Percentiles rank a stretch among this genome's conserved stretches.
These are phyloP conservation scores for Alloteropsis angusta DNA, from an alignment of 202 grass and related monocot species.

Conservation along the genomic window DNA sequence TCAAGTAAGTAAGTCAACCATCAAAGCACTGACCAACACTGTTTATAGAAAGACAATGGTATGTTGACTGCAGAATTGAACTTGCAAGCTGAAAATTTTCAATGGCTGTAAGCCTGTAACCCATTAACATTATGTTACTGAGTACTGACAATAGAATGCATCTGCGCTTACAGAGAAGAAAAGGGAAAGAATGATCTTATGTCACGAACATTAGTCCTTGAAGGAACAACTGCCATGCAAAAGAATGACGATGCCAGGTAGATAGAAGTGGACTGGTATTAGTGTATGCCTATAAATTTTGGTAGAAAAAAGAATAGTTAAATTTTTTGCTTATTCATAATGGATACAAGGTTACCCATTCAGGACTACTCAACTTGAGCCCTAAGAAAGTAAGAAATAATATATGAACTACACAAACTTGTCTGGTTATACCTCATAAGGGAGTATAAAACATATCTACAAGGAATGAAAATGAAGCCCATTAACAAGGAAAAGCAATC, in stretches of 20 bases:
- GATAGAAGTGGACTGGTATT: neutral
- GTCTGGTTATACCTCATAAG: neutral
- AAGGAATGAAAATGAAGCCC: neutral
- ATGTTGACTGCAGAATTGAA: conserved; percentile 3
- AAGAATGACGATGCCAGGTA: neutral
- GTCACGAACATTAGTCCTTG: neutral
- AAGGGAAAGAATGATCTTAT: neutral
- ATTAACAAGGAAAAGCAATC: neutral
- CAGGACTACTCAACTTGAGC: neutral
- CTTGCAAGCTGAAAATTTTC: neutral
- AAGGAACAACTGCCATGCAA: neutral
- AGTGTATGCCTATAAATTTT: neutral
- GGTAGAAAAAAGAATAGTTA: neutral
- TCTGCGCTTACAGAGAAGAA: neutral
- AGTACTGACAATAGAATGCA: conserved; percentile 13
- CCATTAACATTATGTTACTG: neutral
- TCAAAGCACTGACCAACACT: conserved; percentile 2
- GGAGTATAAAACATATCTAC: neutral
- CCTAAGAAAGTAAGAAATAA: conserved; percentile 9
- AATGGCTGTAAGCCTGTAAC: neutral
- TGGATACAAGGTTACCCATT: neutral
- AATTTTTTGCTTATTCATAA: conserved; percentile 1
- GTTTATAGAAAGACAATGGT: neutral
- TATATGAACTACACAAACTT: neutral
- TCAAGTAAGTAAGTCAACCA: conserved; percentile 2